Evolutionary conservation across 1,284 basidiomycete genomes (phyloP), one percentile per base, ranked within the genome.

Genomic region (Taiwanofungus camphoratus): DNA sequence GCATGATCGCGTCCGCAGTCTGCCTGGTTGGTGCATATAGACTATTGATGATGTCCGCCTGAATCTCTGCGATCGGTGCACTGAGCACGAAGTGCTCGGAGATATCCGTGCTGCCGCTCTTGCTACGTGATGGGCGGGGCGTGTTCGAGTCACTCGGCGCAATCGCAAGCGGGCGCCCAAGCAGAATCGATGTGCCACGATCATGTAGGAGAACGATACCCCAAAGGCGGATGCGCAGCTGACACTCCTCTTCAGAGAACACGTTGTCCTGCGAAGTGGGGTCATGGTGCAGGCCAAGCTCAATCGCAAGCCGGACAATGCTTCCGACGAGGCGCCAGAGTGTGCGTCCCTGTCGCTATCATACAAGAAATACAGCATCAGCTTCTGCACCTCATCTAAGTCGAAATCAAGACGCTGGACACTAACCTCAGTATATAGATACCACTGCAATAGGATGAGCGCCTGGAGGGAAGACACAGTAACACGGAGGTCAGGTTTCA

Each of bases 241-340:
- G 77, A 44, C 75, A 77, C 59, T 90, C 87, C 52, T 82, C 81
- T 18, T 80, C 76, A 1, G 77, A 79, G 60, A 90, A 90, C 2
- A 63, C 61, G 38, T 74, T 71, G 36, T 69, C 61, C 59, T 88
- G 85, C 5, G 72, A 71, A 4, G 72, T 82, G 3, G 87, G 87
- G 58, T 90, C 85, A 52, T 90, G 87, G 53, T 90, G 87, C 33
- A 90, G 67, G 15, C 87, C 87, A 4, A 90, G 71, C 61, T 90
- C 87, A 50, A 89, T 78, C 16, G 82, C 75, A 8, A 90, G 70
- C 5, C 87, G 79, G 30, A 89, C 83, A 30, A 90, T 73, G 50
- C 81, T 86, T 27, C 87, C 87, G 37, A 88, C 86, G 16, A 90
- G 74, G 46, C 87, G 82, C 87, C 87, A 90, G 2, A 90, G 67